Base-by-base conservation (phyloP, 768 basidiomycete species). In the Agrocybe chaxingu region DNA sequence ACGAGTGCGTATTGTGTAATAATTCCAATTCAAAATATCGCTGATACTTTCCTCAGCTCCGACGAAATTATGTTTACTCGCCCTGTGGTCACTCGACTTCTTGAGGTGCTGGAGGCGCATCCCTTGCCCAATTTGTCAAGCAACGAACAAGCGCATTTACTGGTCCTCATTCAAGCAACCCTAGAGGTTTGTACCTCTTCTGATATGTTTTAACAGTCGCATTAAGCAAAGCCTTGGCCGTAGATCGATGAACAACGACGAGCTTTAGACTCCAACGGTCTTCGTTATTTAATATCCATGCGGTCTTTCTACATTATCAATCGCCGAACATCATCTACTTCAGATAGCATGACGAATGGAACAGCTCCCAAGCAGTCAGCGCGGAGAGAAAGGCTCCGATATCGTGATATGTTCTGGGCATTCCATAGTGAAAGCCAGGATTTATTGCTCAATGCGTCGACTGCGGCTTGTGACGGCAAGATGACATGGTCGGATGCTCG, bases 401-500 rank as follows among this genome's bases (percentile, higher is more conserved):
- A 89, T 66, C 83, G 97, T 32, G 96, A 99, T 66, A 92, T 98
- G 73, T 77, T 98, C 24, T 99, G 96, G 95, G 96, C 95, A 0
- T 95, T 88, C 64, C 89, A 97, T 59, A 97, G 94, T 62, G 93
- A 97, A 67, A 91, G 85, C 61, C 94, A 99, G 60, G 92, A 89
- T 12, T 66, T 98, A 40, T 67, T 99, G 4, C 66, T 97, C 46
- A 72, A 76, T 24, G 83, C 86, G 3, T 88, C 89, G 2, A 77
- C 77, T 11, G 69, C 77, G 3, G 85, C 88, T 9, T 95, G 91
- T 58, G 79, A 80, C 34, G 87, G 84, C 0, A 96, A 91, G 69
- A 90, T 98, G 85, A 66, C 80, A 34, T 98, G 96, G 96, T 72
- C 78, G 11, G 91, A 96, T 63, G 94, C 96, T 0, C 79, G 85